Conservation (phyloP, 1,284 basidiomycete genomes). For the Wolfiporia cocos region DNA sequence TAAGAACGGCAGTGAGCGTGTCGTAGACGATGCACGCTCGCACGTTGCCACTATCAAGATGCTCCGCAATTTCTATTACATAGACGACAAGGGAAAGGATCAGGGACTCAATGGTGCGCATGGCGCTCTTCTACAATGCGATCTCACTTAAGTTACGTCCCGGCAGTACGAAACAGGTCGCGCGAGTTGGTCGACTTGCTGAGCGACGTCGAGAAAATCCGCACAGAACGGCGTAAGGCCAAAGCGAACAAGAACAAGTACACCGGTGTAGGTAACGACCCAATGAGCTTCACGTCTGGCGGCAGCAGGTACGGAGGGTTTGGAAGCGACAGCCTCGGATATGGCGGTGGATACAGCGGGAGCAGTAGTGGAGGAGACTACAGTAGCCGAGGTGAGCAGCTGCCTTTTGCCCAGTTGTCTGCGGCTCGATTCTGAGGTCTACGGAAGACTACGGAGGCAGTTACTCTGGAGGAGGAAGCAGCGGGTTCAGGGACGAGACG, state of each 20-base stretch:
- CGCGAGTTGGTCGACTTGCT: slow-evolving; percentile 89
- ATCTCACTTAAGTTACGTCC: background rate
- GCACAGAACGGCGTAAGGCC: slow-evolving; percentile 87
- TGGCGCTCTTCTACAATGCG: background rate
- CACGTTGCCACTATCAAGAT: slow-evolving; percentile 97
- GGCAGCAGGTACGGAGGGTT: slow-evolving; percentile 77
- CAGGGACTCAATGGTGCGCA: slow-evolving; percentile 91
- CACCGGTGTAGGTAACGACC: slow-evolving; percentile 79
- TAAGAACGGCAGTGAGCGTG: slow-evolving; percentile 97
- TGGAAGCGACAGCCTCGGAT: slow-evolving; percentile 57
- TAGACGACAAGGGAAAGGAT: slow-evolving; percentile 98
- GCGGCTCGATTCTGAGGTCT: slow-evolving; percentile 11
- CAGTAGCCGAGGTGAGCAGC: slow-evolving; percentile 12
- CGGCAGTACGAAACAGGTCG: slow-evolving; percentile 88
- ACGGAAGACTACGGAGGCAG: slow-evolving; percentile 31
- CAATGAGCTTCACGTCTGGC: slow-evolving; percentile 54
- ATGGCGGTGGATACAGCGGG: slow-evolving; percentile 33
- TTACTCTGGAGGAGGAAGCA: slow-evolving; percentile 37
- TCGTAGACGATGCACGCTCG: slow-evolving; percentile 94
- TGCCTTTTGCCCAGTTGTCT: slow-evolving; percentile 1
- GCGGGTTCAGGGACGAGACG: slow-evolving; percentile 52
- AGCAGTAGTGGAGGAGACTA: slow-evolving; percentile 11
- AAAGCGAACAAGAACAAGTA: slow-evolving; percentile 94
- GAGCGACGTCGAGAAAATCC: slow-evolving; percentile 88
- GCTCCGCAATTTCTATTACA: slow-evolving; percentile 96